phyloP scores from a whole-genome alignment of 495 filamentous ascomycete species.

The Aspergillus sclerotioniger region DNA sequence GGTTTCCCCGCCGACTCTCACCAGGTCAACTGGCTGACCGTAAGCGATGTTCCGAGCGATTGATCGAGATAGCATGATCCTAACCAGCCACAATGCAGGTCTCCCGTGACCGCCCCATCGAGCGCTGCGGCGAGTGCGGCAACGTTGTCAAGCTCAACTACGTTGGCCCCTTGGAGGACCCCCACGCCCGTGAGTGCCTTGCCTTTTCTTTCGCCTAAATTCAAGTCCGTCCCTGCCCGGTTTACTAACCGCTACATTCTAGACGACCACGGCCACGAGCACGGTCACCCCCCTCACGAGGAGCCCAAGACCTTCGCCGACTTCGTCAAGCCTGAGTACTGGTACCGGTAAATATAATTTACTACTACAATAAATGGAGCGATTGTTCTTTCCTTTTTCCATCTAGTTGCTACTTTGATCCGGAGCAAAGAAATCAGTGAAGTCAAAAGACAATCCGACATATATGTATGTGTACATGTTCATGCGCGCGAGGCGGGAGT shows the following conservation, averaged over 20 bases:
- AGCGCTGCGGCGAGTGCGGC: constrained; percentile 95
- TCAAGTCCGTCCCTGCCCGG: neutral
- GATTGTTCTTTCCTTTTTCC: constrained; percentile 10
- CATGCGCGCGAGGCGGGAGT: neutral
- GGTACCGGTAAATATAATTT: constrained; percentile 56
- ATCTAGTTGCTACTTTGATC: neutral
- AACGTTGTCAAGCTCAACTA: constrained; percentile 96
- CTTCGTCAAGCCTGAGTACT: constrained; percentile 89
- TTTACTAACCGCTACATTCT: constrained; percentile 7
- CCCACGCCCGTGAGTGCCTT: constrained; percentile 50
- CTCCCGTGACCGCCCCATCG: constrained; percentile 82
- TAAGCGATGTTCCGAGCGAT: constrained; percentile 43
- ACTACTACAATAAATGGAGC: constrained; percentile 19
- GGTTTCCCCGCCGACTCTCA: constrained; percentile 91
- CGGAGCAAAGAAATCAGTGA: neutral
- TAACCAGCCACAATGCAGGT: constrained; percentile 48
- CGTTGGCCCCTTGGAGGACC: constrained; percentile 73
- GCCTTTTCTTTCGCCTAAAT: neutral
- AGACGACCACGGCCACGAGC: constrained; percentile 51
- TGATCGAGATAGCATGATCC: neutral
- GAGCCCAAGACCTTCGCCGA: constrained; percentile 93
- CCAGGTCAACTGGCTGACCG: constrained; percentile 81
- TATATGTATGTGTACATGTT: neutral
- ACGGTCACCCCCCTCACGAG: constrained; percentile 57
- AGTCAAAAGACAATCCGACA: constrained; percentile 7